phyloP scores from a whole-genome alignment of 768 basidiomycete species.

The Podaxis sp. region DNA sequence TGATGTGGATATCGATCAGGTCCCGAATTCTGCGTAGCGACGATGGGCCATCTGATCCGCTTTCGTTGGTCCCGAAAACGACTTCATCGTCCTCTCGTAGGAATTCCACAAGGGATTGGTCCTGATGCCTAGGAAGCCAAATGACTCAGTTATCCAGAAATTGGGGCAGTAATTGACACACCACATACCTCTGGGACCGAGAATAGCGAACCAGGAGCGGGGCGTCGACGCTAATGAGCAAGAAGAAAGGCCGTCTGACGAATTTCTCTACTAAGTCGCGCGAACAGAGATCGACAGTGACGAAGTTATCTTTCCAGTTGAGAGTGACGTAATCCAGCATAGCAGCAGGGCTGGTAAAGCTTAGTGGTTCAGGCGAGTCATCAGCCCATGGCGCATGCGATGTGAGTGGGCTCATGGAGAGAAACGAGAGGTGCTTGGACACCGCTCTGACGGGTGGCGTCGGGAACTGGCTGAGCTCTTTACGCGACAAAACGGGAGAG shows the following conservation, averaged over 20 bases:
- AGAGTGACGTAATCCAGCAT: constrained; percentile 76
- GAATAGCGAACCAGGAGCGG: constrained; percentile 69
- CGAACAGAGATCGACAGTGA: constrained; percentile 71
- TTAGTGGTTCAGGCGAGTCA: constrained; percentile 21
- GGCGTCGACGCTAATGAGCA: constrained; percentile 82
- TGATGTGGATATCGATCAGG: constrained; percentile 56
- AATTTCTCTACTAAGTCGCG: constrained; percentile 63
- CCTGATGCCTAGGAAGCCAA: constrained; percentile 11
- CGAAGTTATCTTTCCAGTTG: constrained; percentile 78
- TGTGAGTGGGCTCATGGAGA: constrained; percentile 34
- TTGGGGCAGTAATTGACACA: neutral
- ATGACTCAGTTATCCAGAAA: neutral
- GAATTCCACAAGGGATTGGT: constrained; percentile 66
- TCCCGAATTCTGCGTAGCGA: constrained; percentile 39
- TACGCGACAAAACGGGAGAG: constrained; percentile 8
- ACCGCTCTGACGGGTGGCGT: constrained; percentile 4
- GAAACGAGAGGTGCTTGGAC: constrained; percentile 37
- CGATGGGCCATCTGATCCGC: constrained; percentile 14
- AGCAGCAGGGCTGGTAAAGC: constrained; percentile 45
- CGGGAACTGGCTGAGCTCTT: constrained; percentile 11
- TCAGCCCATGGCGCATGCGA: constrained; percentile 25
- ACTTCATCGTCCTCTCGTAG: constrained; percentile 67
- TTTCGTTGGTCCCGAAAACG: constrained; percentile 50
- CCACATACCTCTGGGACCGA: constrained; percentile 50
- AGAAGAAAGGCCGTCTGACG: constrained; percentile 84